These are phyloP conservation scores for Saturnispora gosingensis DNA, from an alignment of 805 yeast genomes.

Conservation along the genomic window DNA sequence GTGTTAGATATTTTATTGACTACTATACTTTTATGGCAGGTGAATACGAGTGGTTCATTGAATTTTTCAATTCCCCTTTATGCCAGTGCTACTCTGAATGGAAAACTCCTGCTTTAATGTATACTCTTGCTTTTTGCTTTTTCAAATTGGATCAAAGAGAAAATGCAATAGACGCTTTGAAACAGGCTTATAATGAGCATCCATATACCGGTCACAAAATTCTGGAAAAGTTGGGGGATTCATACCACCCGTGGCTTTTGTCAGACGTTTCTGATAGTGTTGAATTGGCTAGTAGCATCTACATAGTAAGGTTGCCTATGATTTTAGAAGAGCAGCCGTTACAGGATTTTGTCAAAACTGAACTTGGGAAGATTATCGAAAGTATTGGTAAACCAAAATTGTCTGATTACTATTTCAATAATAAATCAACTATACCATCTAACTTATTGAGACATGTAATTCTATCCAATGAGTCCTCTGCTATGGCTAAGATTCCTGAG, in stretches of 20 bases:
- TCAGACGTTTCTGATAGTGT: constrained; percentile 25
- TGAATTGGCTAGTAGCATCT: constrained; percentile 44
- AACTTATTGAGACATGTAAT: constrained; percentile 61
- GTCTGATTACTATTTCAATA: constrained; percentile 14
- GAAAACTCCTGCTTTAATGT: constrained; percentile 65
- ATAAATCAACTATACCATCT: constrained; percentile 36
- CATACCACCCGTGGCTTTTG: constrained; percentile 20
- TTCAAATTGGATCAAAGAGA: constrained; percentile 30
- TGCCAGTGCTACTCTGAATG: constrained; percentile 51
- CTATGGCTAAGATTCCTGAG: constrained; percentile 62
- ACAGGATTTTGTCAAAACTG: constrained; percentile 31
- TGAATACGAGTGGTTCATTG: constrained; percentile 53
- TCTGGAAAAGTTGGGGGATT: constrained; percentile 39
- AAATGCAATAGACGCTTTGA: constrained; percentile 40
- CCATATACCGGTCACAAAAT: constrained; percentile 49
- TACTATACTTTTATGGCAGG: constrained; percentile 60
- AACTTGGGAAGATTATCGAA: constrained; percentile 14
- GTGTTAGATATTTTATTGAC: constrained; percentile 77
- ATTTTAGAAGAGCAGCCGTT: constrained; percentile 44
- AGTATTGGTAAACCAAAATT: constrained; percentile 12
- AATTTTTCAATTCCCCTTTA: constrained; percentile 48
- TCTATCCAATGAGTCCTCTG: constrained; percentile 58
- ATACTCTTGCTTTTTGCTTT: constrained; percentile 58
- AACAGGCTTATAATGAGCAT: constrained; percentile 42
- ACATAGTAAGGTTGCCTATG: constrained; percentile 43